Evolutionary conservation across 805 yeast genomes (phyloP), one percentile per base, ranked within the genome.

Genomic region (Suhomyces vadensis): DNA sequence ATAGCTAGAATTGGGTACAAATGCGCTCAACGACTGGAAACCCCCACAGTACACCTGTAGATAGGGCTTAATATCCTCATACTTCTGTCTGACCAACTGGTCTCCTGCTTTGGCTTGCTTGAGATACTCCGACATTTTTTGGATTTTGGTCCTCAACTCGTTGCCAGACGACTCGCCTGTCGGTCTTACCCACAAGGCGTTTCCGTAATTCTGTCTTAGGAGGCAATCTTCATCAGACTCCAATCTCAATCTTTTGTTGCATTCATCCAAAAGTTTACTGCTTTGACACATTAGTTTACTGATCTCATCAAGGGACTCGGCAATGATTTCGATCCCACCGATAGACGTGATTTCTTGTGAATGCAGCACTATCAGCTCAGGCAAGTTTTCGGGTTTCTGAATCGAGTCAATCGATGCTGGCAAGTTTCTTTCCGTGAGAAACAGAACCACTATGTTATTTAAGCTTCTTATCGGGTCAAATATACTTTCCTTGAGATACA

Each of bases 31-130:
- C 3, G 57, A 43, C 2, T 64, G 64, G 26, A 52, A 55, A 0
- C 77, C 77, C 7, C 74, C 72, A 21, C 71, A 67, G 46, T 73
- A 75, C 4, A 76, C 60, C 31, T 60, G 64, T 17, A 88, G 52
- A 7, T 60, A 56, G 1, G 74, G 70, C 43, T 73, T 76, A 38
- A 86, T 68, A n/a, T 74, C 70, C 1, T 58, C 50, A 49, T 80
- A 78, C 38, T 77, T 76, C 3, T 63, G 58, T 5, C 61, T 52
- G 0, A 87, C 77, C 2, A 75, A 65, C 3, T 60, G 60, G 60
- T 90, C 96, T 6, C 94, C 86, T 3, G 65, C 56, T 22, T 65
- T 62, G 1, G 95, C 94, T 48, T 79, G 80, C 1, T 55, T 52
- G 13, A 85, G 58, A 54, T 82, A 83, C 2, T 55, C 58, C 24